Base-by-base conservation (phyloP, 768 basidiomycete genomes). In the Coprinopsis sp. region DNA sequence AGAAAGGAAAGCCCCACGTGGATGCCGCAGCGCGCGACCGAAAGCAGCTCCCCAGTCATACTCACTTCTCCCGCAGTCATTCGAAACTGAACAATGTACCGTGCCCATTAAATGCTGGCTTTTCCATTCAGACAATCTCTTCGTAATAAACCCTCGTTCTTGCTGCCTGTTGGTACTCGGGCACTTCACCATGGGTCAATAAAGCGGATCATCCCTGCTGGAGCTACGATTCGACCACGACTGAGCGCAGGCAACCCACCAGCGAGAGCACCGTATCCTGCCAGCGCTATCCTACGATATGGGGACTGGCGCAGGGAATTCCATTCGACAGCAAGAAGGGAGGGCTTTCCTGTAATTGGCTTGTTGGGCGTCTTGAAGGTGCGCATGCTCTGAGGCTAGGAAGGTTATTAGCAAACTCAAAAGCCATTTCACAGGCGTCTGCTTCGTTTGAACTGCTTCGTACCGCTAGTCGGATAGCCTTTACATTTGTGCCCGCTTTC, bases 401-500 rank as follows among this genome's bases (percentile, higher is more conserved):
- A n/a, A n/a, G n/a, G n/a, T n/a, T n/a, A n/a, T n/a, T n/a, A n/a
- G n/a, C n/a, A n/a, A 10, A 2, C 23, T 41, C 16, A 33, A 29
- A 22, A n/a, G n/a, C 37, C 39, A 10, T 33, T 51, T 23, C 34
- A n/a, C 52, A 92, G 90, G 74, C 84, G 1, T 88, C 89, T 3
- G 75, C 80, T n/a, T 76, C 82, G 0, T 69, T 92, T 40, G 82
- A 85, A 56, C 33, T 84, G n/a, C 78, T 80, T 13, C 77, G 83
- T 38, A 87, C 81, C 6, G 77, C 79, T 33, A 81, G 74, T 34
- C 78, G 90, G 47, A 72, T 92, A 41, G 81, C 79, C 0, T 70
- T 92, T 25, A 90, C 87, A 0, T 79, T 92, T 51, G 67, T 89
- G 11, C 90, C 90, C 19, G 59, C 87, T 25, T 58, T 89, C 49